Conservation (phyloP, 129 eudicot species). For the Pulicaria dysenterica region DNA sequence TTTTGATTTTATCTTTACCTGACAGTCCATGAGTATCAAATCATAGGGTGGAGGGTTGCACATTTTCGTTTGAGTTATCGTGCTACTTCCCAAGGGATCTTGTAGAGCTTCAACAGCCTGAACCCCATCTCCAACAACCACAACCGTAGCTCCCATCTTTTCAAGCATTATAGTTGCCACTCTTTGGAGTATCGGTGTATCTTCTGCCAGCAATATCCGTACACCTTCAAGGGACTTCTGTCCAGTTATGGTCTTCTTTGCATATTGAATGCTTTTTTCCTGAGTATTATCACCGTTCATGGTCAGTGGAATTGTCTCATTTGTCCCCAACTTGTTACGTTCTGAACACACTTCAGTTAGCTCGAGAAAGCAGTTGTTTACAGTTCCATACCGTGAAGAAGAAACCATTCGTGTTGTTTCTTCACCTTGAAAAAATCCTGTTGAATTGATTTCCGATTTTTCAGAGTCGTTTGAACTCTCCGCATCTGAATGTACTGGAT, state of each 20-base stretch:
- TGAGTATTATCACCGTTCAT: constrained; percentile 10
- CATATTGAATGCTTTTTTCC: constrained; percentile 25
- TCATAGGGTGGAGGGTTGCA: constrained; percentile 53
- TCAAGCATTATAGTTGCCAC: constrained; percentile 97
- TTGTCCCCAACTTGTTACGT: constrained; percentile 35
- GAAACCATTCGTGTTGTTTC: constrained; percentile 26
- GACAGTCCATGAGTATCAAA: constrained; percentile 97
- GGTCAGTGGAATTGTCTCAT: constrained; percentile 20
- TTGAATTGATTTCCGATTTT: constrained; percentile 35
- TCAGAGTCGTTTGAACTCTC: constrained; percentile 62
- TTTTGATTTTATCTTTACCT: constrained; percentile 37
- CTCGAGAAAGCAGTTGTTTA: constrained; percentile 52
- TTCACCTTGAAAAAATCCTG: constrained; percentile 25
- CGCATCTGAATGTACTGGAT: constrained; percentile 52
- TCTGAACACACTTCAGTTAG: constrained; percentile 42
- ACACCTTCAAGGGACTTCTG: constrained; percentile 68
- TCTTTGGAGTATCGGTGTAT: constrained; percentile 85
- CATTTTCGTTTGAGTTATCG: constrained; percentile 18
- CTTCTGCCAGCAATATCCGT: constrained; percentile 85
- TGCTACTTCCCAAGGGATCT: constrained; percentile 25
- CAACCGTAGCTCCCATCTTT: constrained; percentile 82
- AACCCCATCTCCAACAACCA: constrained; percentile 86
- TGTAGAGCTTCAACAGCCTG: constrained; percentile 85
- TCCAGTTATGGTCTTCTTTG: constrained; percentile 39
- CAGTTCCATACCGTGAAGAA: constrained; percentile 34